phyloP scores from a whole-genome alignment of 106 monocot species.

The Dendrobium chrysotoxum region DNA sequence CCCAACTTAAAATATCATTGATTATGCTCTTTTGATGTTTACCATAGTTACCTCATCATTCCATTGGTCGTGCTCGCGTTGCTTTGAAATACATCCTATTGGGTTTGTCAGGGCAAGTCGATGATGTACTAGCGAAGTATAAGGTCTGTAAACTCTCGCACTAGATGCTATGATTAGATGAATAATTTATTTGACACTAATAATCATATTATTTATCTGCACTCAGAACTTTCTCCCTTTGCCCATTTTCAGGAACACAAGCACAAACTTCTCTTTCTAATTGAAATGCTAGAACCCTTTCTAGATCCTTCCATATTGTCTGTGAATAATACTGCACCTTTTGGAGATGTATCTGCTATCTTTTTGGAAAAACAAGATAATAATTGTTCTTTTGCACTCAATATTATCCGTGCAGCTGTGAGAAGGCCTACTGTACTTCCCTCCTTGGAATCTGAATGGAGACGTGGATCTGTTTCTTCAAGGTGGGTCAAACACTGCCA shows the following conservation, averaged over 20 bases:
- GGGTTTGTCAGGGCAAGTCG: slow-evolving; percentile 91
- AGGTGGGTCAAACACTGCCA: slow-evolving; percentile 35
- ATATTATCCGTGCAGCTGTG: slow-evolving; percentile 68
- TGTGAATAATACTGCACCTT: slow-evolving; percentile 44
- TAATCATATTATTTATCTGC: background rate
- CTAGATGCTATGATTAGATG: background rate
- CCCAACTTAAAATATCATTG: background rate
- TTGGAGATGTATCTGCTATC: slow-evolving; percentile 53
- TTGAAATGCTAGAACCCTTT: slow-evolving; percentile 98
- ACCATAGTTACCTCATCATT: slow-evolving; percentile 44
- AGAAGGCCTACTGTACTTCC: slow-evolving; percentile 73
- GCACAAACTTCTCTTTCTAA: slow-evolving; percentile 76
- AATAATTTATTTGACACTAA: background rate
- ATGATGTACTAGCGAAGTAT: slow-evolving; percentile 79
- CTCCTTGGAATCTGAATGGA: slow-evolving; percentile 80
- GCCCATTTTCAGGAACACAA: slow-evolving; percentile 56
- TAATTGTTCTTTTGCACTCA: slow-evolving; percentile 53
- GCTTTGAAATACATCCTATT: slow-evolving; percentile 79
- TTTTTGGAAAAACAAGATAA: slow-evolving; percentile 47
- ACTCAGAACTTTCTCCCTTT: background rate
- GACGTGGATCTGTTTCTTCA: slow-evolving; percentile 69
- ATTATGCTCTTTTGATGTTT: slow-evolving; percentile 5
- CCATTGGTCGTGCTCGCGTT: slow-evolving; percentile 45
- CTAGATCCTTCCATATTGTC: slow-evolving; percentile 56
- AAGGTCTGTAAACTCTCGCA: slow-evolving; percentile 44